Evolutionary conservation across 352 stramenopile species (phyloP), one percentile per base, ranked within the genome.

Genomic region (Saprolegnia parasitica): DNA sequence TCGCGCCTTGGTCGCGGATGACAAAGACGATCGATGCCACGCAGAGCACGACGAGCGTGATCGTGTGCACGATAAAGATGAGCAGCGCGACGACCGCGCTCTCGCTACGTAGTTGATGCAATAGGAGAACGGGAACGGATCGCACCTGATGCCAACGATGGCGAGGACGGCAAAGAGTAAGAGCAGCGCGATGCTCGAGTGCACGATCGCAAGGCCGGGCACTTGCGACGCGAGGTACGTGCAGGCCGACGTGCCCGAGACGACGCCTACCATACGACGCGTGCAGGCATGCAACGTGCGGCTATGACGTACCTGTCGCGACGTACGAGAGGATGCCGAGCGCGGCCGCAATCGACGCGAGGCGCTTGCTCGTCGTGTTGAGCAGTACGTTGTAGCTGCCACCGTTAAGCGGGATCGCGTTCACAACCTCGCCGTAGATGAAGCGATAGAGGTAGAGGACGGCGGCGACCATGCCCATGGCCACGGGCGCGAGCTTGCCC

Each of bases 311-410:
- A 50, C 86, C 90, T 0, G 90, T 97, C 0, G 90, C 89, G 20
- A 96, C 74, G 80, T 97, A 97, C 9, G 87, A 89, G 65, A 97
- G 80, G 61, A 97, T 88, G 37, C 85, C 80, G 16, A 97, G 81
- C 40, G 78, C 84, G 10, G 90, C 90, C 4, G 88, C 87, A 11
- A 95, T 76, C 0, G 86, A 86, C 4, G 90, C 89, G n/a, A 91
- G 78, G 45, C 81, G 77, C 75, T 97, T 97, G 26, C 76, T 90
- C 29, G 88, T 96, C 21, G 86, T 91, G 76, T 97, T 96, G 10
- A 97, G 68, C 29, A 97, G 78, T 0, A 89, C 83, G 71, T 96
- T 97, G 76, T 96, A 97, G 11, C 86, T 89, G 20, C 90, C 90
- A 11, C 90, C 90, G 76, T 97, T 96, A 68, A 95, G 81, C 11